Evolutionary conservation across 169 alveolate species (phyloP), one percentile per base, ranked within the genome.

Genomic region (Blepharisma undulans): DNA sequence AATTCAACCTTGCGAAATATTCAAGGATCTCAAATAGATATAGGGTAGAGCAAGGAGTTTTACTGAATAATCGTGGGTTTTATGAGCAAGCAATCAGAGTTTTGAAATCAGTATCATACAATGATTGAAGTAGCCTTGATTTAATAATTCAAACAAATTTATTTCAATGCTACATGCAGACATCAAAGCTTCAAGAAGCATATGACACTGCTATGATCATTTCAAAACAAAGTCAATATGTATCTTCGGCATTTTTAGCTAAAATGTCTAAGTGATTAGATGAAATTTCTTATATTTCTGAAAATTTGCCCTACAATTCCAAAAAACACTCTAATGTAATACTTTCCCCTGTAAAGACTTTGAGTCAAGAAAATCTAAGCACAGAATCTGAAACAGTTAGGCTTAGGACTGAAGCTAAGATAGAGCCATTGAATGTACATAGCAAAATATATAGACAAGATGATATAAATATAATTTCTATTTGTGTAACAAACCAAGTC

Each of bases 51-150:
- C 77, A 82, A 34, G 89, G 89, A 21, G 60, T 82, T 34, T 22
- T 82, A 22, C 76, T 82, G 8, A 60, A 72, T 22, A 22, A 22
- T 21, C 27, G 77, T 4, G 89, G 89, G 16, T 21, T 48, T 27
- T 82, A 36, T 12, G 89, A 82, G 60, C 89, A 82, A 59, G 89
- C 89, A 59, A 30, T 59, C 8, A 30, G 48, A 8, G 78, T 82
- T 33, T 10, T 82, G 89, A 30, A 19, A 19, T 21, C 33, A 36
- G 76, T 82, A 19, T 19, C 33, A 22, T 22, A 48, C n/a, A 60
- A 25, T 8, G 89, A 82, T n/a, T 82, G 89, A 48, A 48, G 10
- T 18, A 48, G 66, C 66, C 14, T 48, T 10, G 66, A 48, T 18
- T 48, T 48, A 48, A 18, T 48, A 5, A 48, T 48, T 2, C 66